Conservation (phyloP, 73 alveolate species). For the Tetrahymena borealis region DNA sequence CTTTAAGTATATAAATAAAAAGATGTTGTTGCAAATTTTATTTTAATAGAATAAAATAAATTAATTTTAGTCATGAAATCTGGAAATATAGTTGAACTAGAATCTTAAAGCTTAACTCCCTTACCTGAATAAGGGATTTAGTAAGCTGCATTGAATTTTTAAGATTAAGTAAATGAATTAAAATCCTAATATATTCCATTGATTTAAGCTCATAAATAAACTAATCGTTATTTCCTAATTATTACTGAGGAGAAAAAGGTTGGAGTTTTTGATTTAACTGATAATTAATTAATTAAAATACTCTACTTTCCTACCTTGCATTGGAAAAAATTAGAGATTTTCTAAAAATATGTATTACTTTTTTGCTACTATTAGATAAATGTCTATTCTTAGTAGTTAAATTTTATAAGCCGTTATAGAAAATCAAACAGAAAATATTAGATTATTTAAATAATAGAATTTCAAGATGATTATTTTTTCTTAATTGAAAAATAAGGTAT, state of each 20-base stretch:
- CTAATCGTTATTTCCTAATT: background rate
- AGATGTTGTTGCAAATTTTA: background rate
- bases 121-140: no score
- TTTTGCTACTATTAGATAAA: background rate
- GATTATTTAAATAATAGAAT: no score
- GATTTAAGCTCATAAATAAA: background rate
- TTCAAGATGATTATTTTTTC: no score
- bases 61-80: background rate
- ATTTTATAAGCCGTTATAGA: no score
- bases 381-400: no score
- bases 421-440: no score
- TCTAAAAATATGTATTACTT: background rate
- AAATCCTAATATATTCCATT: background rate
- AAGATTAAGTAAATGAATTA: no score
- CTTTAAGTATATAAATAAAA: background rate
- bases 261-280: background rate
- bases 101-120: background rate
- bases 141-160: no score
- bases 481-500: no score
- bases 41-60: background rate
- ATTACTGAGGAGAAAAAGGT: background rate
- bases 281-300: background rate
- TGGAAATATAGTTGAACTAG: background rate
- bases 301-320: background rate
- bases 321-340: background rate